Percentiles rank a stretch among this genome's conserved stretches.
These are phyloP conservation scores for Diaporthe sp. DNA, from an alignment of 2,329 filamentous ascomycete genomes.

Conservation along the genomic window DNA sequence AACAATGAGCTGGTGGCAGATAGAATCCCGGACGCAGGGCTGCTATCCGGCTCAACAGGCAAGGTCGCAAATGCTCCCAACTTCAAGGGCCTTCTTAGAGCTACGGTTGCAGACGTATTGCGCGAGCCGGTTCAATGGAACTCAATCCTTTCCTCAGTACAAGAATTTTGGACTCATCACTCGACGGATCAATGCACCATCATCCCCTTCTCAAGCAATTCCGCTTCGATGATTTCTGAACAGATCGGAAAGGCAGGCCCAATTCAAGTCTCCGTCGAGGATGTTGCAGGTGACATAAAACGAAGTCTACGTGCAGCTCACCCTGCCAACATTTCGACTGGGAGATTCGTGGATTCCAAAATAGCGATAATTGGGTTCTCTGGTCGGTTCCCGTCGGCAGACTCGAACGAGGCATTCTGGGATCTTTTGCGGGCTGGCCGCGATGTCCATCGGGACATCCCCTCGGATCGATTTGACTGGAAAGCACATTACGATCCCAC, in stretches of 20 bases:
- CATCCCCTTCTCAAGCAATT: constrained; percentile 2
- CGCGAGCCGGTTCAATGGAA: constrained; percentile 12
- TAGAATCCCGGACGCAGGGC: neutral
- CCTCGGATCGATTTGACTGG: constrained; percentile 20
- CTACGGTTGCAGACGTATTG: constrained; percentile 7
- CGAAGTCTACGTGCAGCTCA: neutral
- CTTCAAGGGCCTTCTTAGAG: neutral
- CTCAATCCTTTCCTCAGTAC: constrained; percentile 1
- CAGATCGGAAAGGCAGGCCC: neutral
- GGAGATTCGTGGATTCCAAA: constrained; percentile 6
- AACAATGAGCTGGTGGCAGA: neutral
- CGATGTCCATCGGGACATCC: constrained; percentile 45
- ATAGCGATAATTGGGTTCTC: constrained; percentile 21
- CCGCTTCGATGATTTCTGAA: neutral
- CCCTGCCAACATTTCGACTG: neutral
- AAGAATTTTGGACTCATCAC: constrained; percentile 8
- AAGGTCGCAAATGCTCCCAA: constrained; percentile 16
- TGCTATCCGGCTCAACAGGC: constrained; percentile 11
- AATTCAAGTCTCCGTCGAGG: neutral
- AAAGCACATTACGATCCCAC: constrained; percentile 46
- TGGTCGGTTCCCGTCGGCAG: constrained; percentile 16
- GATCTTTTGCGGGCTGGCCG: constrained; percentile 41
- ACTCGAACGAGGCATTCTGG: constrained; percentile 27
- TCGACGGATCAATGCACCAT: constrained; percentile 1
- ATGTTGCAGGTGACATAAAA: constrained; percentile 9